Conservation (phyloP, 2,329 filamentous ascomycete species). For the Graphiopsis chlorocephala region DNA sequence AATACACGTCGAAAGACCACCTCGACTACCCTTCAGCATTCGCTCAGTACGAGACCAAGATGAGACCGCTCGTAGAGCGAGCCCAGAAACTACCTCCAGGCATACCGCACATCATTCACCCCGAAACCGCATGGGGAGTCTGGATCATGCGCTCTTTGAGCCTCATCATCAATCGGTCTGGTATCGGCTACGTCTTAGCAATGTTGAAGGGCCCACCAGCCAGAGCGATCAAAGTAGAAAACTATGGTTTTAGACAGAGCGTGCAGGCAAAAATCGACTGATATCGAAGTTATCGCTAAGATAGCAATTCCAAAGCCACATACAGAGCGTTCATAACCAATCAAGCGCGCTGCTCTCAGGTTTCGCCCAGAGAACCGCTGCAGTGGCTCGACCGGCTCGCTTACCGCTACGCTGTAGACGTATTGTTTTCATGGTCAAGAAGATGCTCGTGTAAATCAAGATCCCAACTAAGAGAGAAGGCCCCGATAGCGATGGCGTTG, state of each 20-base stretch:
- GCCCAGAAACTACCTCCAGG: slow-evolving; percentile 29
- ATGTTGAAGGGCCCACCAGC: slow-evolving; percentile 15
- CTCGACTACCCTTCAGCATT: slow-evolving; percentile 24
- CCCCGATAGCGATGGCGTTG: not conserved
- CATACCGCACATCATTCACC: slow-evolving; percentile 15
- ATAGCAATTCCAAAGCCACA: not conserved
- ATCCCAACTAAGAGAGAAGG: not conserved
- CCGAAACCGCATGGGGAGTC: slow-evolving; percentile 16
- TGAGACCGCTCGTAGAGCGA: slow-evolving; percentile 26
- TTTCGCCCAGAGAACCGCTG: not conserved
- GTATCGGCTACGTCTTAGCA: slow-evolving; percentile 5
- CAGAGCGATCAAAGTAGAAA: slow-evolving; percentile 25
- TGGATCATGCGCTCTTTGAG: not conserved
- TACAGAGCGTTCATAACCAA: not conserved
- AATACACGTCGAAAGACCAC: slow-evolving; percentile 1
- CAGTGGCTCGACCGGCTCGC: not conserved
- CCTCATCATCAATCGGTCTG: not conserved
- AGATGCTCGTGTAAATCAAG: not conserved
- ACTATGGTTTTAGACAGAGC: slow-evolving; percentile 26
- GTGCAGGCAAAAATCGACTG: not conserved
- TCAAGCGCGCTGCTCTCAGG: not conserved
- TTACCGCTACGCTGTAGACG: no score
- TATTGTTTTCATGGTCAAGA: no score
- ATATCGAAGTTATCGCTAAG: not conserved
- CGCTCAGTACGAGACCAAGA: slow-evolving; percentile 27